phyloP scores from a whole-genome alignment of 176 grass and related monocot species.

The Oryza punctata region DNA sequence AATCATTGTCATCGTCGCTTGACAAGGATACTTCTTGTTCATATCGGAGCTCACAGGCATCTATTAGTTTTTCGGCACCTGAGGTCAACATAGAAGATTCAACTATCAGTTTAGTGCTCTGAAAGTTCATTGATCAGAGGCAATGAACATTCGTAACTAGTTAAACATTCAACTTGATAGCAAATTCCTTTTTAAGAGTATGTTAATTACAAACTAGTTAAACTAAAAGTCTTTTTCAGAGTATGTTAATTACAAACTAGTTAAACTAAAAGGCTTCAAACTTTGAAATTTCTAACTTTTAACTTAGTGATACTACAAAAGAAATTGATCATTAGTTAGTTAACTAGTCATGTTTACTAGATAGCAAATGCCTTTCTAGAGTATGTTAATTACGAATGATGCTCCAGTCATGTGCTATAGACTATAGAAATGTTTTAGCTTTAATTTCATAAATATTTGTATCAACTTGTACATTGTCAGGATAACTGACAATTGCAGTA shows the following conservation, averaged over 20 bases:
- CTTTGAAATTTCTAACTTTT: not conserved
- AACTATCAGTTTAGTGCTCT: not conserved
- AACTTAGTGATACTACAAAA: not conserved
- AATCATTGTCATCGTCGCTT: constrained; percentile 43
- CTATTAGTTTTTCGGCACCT: constrained; percentile 22
- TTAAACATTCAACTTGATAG: not conserved
- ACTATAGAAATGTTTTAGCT: not conserved
- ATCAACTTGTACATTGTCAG: not conserved
- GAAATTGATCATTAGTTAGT: not conserved
- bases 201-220: not conserved
- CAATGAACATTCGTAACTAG: not conserved
- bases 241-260: not conserved
- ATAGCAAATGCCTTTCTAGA: not conserved
- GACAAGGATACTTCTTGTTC: constrained; percentile 34
- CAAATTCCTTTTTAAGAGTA: too few relatives aligned
- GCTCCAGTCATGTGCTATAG: not conserved
- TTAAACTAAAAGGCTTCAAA: not conserved
- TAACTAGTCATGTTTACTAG: not conserved
- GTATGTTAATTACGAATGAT: not conserved
- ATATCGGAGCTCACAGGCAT: constrained; percentile 28
- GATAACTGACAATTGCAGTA: not conserved
- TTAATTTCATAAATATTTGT: not conserved
- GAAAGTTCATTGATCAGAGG: not conserved
- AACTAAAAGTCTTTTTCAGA: not conserved
- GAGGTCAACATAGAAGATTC: constrained; percentile 19